These are phyloP conservation scores for Nicotiana tomentosiformis DNA, from an alignment of 257 asterid species.

Conservation along the genomic window DNA sequence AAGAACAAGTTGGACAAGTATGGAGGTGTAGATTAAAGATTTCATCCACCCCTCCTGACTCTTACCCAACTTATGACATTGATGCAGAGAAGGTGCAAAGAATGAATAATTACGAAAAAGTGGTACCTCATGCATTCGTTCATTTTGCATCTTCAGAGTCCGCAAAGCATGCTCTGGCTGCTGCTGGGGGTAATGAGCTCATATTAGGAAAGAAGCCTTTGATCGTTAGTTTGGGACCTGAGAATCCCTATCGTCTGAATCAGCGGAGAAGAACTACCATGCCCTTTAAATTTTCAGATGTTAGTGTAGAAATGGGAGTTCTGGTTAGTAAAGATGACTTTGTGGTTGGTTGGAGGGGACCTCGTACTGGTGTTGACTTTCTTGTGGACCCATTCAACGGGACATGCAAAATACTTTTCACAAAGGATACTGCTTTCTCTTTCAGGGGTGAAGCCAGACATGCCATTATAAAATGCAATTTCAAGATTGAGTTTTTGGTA, in stretches of 20 bases:
- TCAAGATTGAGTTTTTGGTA: constrained; percentile 59
- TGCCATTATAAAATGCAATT: constrained; percentile 59
- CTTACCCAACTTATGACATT: constrained; percentile 54
- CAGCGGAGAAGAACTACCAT: constrained; percentile 58
- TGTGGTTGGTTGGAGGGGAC: constrained; percentile 73
- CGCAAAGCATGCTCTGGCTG: constrained; percentile 45
- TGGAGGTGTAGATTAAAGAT: constrained; percentile 93
- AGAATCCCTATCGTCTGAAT: constrained; percentile 55
- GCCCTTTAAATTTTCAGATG: constrained; percentile 53
- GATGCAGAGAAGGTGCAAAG: constrained; percentile 21
- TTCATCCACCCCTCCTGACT: constrained; percentile 77
- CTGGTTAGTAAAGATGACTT: constrained; percentile 56
- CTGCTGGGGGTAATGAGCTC: constrained; percentile 56
- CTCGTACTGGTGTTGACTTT: constrained; percentile 52
- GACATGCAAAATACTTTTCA: constrained; percentile 57
- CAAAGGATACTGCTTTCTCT: constrained; percentile 64
- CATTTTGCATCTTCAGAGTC: constrained; percentile 28
- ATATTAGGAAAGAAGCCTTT: constrained; percentile 27
- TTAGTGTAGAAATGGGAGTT: constrained; percentile 51
- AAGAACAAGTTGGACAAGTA: constrained; percentile 55
- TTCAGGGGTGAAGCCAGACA: constrained; percentile 29
- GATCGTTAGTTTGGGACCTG: constrained; percentile 70
- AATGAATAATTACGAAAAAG: constrained; percentile 44
- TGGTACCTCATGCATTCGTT: constrained; percentile 73
- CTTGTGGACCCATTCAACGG: constrained; percentile 73